Evolutionary conservation across 768 basidiomycete genomes (phyloP), one percentile per base, ranked within the genome.

Genomic region (Boletus pseudo-olivaceus): DNA sequence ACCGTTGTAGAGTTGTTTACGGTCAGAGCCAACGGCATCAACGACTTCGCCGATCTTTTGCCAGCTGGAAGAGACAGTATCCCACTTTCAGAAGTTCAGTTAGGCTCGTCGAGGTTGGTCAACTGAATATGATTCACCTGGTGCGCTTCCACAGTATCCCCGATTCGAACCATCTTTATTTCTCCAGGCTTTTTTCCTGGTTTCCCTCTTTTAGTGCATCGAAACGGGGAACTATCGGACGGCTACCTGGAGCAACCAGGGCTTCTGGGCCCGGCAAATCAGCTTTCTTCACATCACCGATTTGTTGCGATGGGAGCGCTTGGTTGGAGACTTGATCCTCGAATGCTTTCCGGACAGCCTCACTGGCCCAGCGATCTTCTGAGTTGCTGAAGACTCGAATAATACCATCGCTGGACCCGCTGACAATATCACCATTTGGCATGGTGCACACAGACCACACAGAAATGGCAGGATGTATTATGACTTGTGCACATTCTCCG

Each of bases 21-120:
- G 80, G n/a, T 84, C 83, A 34, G 87, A 84, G 23, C 94, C 90
- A 48, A 96, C 89, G 19, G 94, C 95, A 65, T 97, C 97, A 5
- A 95, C 93, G 6, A 98, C 95, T 61, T 95, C 89, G 23, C 97
- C 97, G 33, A 98, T 84, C 68, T 95, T 96, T 69, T 92, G 83
- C 97, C 97, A 99, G 26, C 78, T 79, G 17, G 71, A 74, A 10
- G 76, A 73, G 4, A 78, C 72, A 38, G 73, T 77, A 53, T 94
- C 90, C 96, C 96, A 98, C 93, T 98, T 56, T 9, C 53, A 27
- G 15, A 50, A n/a, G 49, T 40, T 46, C 60, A 38, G 51, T n/a
- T 20, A 41, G 42, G 38, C 19, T 40, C 15, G 12, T 32, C 15
- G 12, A 40, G 10, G 29, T 35, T n/a, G 29, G 9, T 37, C 15